phyloP scores from a whole-genome alignment of 768 basidiomycete genomes.

The Sporobolomyces pararoseus region DNA sequence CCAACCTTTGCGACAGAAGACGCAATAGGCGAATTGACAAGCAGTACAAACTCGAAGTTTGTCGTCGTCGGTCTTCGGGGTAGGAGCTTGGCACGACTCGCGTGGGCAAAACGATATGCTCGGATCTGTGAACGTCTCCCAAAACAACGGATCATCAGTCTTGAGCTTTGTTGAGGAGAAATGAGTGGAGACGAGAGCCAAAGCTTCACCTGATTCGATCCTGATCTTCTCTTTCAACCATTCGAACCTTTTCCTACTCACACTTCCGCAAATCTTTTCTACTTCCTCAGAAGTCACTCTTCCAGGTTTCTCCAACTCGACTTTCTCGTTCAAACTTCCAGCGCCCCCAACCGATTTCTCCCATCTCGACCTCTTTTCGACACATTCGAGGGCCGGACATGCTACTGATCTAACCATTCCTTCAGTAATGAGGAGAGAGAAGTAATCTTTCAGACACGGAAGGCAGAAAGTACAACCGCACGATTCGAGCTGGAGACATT shows the following conservation, averaged over 20 bases:
- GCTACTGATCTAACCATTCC: slow-evolving; percentile 41
- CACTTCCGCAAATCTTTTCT: slow-evolving; percentile 36
- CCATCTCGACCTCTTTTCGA: slow-evolving; percentile 26
- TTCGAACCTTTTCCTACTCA: slow-evolving; percentile 35
- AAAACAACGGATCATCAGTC: too few relatives aligned
- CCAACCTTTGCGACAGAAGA: slow-evolving; percentile 40
- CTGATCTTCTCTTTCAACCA: slow-evolving; percentile 42
- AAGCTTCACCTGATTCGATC: slow-evolving; percentile 42
- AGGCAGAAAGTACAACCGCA: slow-evolving; percentile 38
- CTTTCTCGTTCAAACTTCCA: neutral
- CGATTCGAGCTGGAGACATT: slow-evolving; percentile 11
- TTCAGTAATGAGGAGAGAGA: slow-evolving; percentile 43
- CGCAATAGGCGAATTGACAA: slow-evolving; percentile 31
- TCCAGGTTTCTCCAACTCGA: slow-evolving; percentile 20
- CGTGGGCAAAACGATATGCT: slow-evolving; percentile 43
- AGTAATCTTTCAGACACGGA: slow-evolving; percentile 41
- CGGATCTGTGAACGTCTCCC: slow-evolving; percentile 35
- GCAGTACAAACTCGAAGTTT: slow-evolving; percentile 38
- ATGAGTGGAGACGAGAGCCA: neutral
- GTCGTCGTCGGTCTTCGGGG: slow-evolving; percentile 42
- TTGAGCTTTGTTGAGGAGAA: too few relatives aligned
- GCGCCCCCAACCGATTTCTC: slow-evolving; percentile 18
- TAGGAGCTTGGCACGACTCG: slow-evolving; percentile 39
- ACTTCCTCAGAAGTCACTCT: slow-evolving; percentile 25
- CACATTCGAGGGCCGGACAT: slow-evolving; percentile 41